Conservation (phyloP, 2,329 filamentous ascomycete genomes). For the Phyllosticta citriasiana region DNA sequence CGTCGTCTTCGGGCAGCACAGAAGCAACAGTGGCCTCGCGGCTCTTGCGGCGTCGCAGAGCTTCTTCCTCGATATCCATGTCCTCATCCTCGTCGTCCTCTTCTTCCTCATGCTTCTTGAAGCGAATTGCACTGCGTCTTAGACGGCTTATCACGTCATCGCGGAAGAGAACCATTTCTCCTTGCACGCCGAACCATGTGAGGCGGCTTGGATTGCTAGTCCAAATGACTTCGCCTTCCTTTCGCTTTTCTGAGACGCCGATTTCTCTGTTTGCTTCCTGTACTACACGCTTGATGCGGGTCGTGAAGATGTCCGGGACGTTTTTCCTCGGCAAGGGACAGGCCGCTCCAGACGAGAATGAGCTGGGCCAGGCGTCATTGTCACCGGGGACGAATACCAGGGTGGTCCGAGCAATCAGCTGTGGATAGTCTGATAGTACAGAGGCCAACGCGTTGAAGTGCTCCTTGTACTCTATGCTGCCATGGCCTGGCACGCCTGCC, state of each 20-base stretch:
- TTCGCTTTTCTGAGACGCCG: constrained; percentile 37
- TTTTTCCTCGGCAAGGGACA: constrained; percentile 58
- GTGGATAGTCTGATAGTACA: constrained; percentile 72
- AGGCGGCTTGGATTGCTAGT: constrained; percentile 78
- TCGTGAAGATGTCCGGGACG: constrained; percentile 85
- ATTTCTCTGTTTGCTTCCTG: constrained; percentile 64
- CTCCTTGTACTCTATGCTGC: constrained; percentile 94
- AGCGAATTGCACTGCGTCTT: constrained; percentile 63
- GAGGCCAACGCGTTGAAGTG: constrained; percentile 82
- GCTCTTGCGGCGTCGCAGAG: constrained; percentile 17
- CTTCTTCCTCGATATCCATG: constrained; percentile 28
- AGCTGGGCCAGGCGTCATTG: constrained; percentile 92
- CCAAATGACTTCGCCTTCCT: constrained; percentile 69
- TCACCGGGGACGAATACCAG: constrained; percentile 94
- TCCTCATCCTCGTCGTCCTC: constrained; percentile 30
- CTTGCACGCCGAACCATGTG: constrained; percentile 73
- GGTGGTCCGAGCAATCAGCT: constrained; percentile 65
- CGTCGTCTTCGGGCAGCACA: constrained; percentile 22
- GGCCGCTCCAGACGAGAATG: constrained; percentile 68
- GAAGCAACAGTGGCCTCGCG: constrained; percentile 21
- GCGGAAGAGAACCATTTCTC: constrained; percentile 78
- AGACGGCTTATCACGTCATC: constrained; percentile 79
- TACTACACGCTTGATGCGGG: constrained; percentile 71
- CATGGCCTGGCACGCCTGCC: constrained; percentile 56
- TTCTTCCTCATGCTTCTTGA: constrained; percentile 41